A percentile compares a stretch with the other conserved stretches of the same genome.
Conservation (phyloP, 495 filamentous ascomycete genomes). For the Aspergillus nidulans region DNA sequence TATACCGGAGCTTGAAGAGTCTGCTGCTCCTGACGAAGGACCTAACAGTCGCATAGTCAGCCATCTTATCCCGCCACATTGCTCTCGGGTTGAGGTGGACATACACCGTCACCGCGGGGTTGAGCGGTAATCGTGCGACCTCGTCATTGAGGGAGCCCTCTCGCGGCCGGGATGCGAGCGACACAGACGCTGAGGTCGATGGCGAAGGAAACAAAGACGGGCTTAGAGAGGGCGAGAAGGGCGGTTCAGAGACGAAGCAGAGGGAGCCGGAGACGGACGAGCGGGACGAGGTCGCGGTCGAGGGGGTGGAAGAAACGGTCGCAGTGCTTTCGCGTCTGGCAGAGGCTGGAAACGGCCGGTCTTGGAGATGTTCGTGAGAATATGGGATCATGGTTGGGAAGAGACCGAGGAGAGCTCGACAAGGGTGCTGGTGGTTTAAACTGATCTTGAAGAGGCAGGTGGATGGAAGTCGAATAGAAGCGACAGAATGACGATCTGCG, state of each 20-base stretch:
- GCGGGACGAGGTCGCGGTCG: not conserved
- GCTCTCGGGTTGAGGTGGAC: slow-evolving; percentile 1
- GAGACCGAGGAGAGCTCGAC: not conserved
- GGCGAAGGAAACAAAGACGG: slow-evolving; percentile 37
- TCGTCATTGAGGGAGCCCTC: slow-evolving; percentile 35
- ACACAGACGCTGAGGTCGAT: slow-evolving; percentile 11
- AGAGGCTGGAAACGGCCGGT: slow-evolving; percentile 28
- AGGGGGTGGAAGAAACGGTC: not conserved
- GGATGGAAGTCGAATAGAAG: not conserved
- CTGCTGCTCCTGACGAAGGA: slow-evolving; percentile 38
- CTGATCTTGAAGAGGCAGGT: not conserved
- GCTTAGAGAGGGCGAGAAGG: slow-evolving; percentile 32
- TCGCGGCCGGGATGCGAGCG: slow-evolving; percentile 29
- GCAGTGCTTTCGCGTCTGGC: slow-evolving; percentile 22
- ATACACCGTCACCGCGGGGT: slow-evolving; percentile 39
- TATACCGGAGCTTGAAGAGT: slow-evolving; percentile 42
- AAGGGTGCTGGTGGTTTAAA: not conserved
- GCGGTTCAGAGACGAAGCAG: not conserved
- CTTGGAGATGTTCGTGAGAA: slow-evolving; percentile 11
- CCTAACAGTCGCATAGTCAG: slow-evolving; percentile 14
- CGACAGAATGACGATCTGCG: not conserved
- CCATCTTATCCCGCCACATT: not conserved
- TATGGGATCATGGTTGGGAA: slow-evolving; percentile 12
- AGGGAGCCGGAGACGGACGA: not conserved
- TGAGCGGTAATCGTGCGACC: slow-evolving; percentile 33